phyloP scores from a whole-genome alignment of 768 basidiomycete species.

The Pleurotus citrinopileatus region DNA sequence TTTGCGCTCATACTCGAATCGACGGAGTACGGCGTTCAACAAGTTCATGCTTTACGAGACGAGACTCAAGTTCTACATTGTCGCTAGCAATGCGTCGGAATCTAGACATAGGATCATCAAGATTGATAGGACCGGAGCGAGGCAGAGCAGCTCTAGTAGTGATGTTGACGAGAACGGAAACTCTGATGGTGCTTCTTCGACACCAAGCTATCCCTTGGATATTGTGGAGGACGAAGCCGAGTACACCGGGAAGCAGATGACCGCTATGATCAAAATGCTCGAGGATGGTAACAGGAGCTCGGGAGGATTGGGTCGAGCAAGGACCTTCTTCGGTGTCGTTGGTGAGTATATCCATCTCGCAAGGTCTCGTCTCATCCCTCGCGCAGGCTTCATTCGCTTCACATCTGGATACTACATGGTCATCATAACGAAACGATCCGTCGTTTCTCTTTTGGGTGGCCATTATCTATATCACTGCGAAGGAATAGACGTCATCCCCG shows the following conservation, averaged over 20 bases:
- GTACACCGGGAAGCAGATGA: constrained; percentile 89
- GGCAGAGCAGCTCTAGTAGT: constrained; percentile 31
- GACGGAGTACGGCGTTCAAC: constrained; percentile 47
- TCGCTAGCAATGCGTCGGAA: constrained; percentile 87
- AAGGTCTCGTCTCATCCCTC: not conserved
- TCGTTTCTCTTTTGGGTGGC: constrained; percentile 91
- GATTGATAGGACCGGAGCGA: constrained; percentile 82
- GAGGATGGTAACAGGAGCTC: constrained; percentile 90
- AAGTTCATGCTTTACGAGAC: constrained; percentile 96
- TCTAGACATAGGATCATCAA: constrained; percentile 90
- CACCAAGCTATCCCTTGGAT: constrained; percentile 31
- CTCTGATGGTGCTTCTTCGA: not conserved
- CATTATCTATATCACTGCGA: constrained; percentile 98
- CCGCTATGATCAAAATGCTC: constrained; percentile 88
- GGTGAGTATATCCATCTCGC: constrained; percentile 38
- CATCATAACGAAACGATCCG: constrained; percentile 82
- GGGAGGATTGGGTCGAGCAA: constrained; percentile 81
- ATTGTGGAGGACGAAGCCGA: constrained; percentile 87
- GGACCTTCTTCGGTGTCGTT: constrained; percentile 79
- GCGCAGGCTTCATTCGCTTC: constrained; percentile 84
- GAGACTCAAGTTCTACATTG: constrained; percentile 83
- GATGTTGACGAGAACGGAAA: not conserved
- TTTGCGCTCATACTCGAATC: constrained; percentile 18
- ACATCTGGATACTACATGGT: constrained; percentile 98
- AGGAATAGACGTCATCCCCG: constrained; percentile 77